Percentiles rank a stretch among this genome's conserved stretches.
Evolutionary conservation across 805 yeast species (phyloP).

Genomic region (Maudiozyma saulgeensis): DNA sequence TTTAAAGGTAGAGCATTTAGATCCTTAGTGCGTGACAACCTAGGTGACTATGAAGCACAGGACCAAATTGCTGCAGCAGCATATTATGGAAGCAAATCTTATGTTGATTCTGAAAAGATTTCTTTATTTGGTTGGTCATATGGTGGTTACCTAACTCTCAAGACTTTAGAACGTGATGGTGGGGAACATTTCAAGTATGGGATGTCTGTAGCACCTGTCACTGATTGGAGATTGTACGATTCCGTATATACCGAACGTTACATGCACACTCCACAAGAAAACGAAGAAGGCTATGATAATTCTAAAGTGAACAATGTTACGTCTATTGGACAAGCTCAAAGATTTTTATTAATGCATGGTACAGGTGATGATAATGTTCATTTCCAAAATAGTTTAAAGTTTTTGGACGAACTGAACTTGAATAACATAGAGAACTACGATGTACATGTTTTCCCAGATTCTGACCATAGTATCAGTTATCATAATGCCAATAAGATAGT

Average conservation of each 20-base stretch:
- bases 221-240: conserved; percentile 87
- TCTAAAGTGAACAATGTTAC: conserved; percentile 50
- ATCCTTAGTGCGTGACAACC: conserved; percentile 65
- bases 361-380: conserved; percentile 97
- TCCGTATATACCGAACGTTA: conserved; percentile 92
- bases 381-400: conserved; percentile 74
- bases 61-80: conserved; percentile 87
- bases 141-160: conserved; percentile 89
- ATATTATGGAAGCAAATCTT: conserved; percentile 49
- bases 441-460: conserved; percentile 70
- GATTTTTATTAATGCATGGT: conserved; percentile 90
- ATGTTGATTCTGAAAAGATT: conserved; percentile 56
- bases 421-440: conserved; percentile 78
- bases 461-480: conserved; percentile 62
- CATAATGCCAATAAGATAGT: conserved; percentile 67
- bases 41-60: conserved; percentile 72
- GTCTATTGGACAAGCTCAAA: conserved; percentile 43
- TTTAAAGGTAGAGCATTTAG: conserved; percentile 73
- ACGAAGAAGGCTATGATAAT: conserved; percentile 50
- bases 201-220: conserved; percentile 95
- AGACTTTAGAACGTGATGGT: conserved; percentile 73
- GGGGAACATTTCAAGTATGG: conserved; percentile 77
- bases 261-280: conserved; percentile 73
- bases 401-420: conserved; percentile 65
- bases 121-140: conserved; percentile 99